These are phyloP conservation scores for Dendrobium officinale DNA, from an alignment of 106 monocot genomes.

Conservation along the genomic window DNA sequence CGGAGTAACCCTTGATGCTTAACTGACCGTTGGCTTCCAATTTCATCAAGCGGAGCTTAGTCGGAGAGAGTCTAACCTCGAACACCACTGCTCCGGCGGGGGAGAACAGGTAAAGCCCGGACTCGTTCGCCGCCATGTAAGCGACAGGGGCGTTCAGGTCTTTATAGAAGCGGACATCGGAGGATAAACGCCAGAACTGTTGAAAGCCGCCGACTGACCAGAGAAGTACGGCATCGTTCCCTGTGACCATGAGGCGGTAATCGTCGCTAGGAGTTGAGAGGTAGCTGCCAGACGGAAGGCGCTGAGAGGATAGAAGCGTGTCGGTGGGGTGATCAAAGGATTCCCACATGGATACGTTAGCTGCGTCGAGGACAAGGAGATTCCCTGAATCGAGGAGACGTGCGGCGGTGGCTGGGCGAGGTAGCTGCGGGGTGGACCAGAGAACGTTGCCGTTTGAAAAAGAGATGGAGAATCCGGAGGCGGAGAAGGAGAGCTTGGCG, in stretches of 20 bases:
- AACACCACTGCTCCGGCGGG: slow-evolving; percentile 7
- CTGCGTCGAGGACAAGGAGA: slow-evolving; percentile 45
- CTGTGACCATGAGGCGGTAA: slow-evolving; percentile 43
- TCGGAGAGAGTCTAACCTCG: slow-evolving; percentile 16
- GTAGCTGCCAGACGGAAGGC: slow-evolving; percentile 25
- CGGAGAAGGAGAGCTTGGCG: slow-evolving; percentile 34
- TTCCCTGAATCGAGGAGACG: slow-evolving; percentile 76
- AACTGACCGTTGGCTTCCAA: slow-evolving; percentile 42
- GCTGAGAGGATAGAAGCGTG: slow-evolving; percentile 52
- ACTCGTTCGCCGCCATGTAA: slow-evolving; percentile 33
- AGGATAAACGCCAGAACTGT: slow-evolving; percentile 62
- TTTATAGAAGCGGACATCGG: slow-evolving; percentile 28
- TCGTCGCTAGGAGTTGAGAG: slow-evolving; percentile 35
- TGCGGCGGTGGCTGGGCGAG: slow-evolving; percentile 28
- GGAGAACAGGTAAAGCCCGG: slow-evolving; percentile 53
- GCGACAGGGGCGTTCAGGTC: slow-evolving; percentile 31
- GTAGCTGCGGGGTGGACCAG: slow-evolving; percentile 55
- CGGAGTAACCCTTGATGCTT: slow-evolving; percentile 16
- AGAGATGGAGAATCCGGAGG: slow-evolving; percentile 40
- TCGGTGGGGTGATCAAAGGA: slow-evolving; percentile 81
- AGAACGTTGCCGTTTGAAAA: slow-evolving; percentile 16
- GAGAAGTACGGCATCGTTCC: slow-evolving; percentile 23
- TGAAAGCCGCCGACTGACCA: slow-evolving; percentile 33
- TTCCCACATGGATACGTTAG: slow-evolving; percentile 69
- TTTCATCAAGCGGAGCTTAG: slow-evolving; percentile 30